Conservation (phyloP, 75 land plant genomes). For the Larix kaempferi region DNA sequence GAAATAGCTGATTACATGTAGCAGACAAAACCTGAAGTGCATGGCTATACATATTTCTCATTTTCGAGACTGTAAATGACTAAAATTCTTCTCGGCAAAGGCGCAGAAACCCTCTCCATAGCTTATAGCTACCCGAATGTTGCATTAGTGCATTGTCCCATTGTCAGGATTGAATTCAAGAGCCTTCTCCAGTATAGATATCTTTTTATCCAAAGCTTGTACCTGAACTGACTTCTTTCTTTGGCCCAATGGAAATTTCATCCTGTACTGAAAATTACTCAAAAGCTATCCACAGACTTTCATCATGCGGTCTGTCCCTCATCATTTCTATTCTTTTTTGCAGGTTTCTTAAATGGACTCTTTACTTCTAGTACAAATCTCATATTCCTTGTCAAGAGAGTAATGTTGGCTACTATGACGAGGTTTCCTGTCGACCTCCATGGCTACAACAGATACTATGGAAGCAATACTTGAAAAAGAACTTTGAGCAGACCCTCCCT, state of each 20-base stretch:
- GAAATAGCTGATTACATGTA: conserved; percentile 47
- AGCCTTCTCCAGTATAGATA: conserved; percentile 88
- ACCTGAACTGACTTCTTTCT: conserved; percentile 78
- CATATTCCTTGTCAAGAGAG: no score
- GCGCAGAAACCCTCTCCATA: conserved; percentile 82
- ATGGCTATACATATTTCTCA: conserved; percentile 69
- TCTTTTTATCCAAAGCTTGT: conserved; percentile 92
- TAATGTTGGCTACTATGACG: no score
- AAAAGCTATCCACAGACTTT: conserved; percentile 79
- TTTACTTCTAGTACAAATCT: no score
- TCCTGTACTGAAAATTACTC: conserved; percentile 92
- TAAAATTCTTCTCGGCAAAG: conserved; percentile 80
- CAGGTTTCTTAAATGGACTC: no score
- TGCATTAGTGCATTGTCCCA: conserved; percentile 73
- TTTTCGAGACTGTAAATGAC: conserved; percentile 71
- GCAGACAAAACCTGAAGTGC: conserved; percentile 78
- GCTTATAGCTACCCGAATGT: conserved; percentile 61
- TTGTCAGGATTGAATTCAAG: conserved; percentile 76
- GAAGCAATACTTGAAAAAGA: no score
- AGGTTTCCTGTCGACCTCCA: no score
- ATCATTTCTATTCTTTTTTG: conserved; percentile 26
- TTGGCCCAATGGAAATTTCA: conserved; percentile 59
- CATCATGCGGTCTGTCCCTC: conserved; percentile 79
- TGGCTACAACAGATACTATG: no score
- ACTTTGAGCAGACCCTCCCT: no score